Evolutionary conservation across 1,139 yeast genomes (phyloP).

Genomic region (Candida sanyaensis): DNA sequence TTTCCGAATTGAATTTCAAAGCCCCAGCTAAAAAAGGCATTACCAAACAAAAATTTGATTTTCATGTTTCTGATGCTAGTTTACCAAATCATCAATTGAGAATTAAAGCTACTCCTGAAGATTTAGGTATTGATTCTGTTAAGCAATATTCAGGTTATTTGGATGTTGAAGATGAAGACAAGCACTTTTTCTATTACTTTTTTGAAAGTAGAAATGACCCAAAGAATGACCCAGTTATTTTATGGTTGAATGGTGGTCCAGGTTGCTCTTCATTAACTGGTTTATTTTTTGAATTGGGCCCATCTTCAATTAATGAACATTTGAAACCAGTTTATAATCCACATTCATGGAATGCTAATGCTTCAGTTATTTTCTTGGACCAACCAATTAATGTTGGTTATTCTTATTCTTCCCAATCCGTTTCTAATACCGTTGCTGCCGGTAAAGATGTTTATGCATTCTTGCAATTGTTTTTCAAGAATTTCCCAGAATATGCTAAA

Average conservation of each 20-base stretch:
- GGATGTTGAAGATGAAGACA: constrained; percentile 80
- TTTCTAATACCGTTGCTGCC: constrained; percentile 81
- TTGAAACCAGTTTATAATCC: constrained; percentile 43
- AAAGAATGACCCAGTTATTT: constrained; percentile 42
- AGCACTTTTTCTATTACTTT: constrained; percentile 59
- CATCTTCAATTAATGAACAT: constrained; percentile 36
- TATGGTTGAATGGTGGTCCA: constrained; percentile 52
- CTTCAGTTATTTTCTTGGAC: constrained; percentile 47
- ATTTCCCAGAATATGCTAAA: constrained; percentile 79
- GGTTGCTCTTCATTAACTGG: constrained; percentile 49
- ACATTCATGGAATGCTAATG: constrained; percentile 45
- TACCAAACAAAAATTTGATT: constrained; percentile 53
- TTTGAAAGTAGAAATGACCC: constrained; percentile 51
- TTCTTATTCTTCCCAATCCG: constrained; percentile 68
- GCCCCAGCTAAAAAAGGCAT: constrained; percentile 46
- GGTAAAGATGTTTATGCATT: constrained; percentile 93
- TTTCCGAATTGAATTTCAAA: constrained; percentile 48
- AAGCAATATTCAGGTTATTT: constrained; percentile 87
- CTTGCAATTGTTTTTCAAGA: constrained; percentile 84
- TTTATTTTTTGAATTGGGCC: constrained; percentile 46
- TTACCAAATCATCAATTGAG: constrained; percentile 61
- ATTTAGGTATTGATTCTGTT: constrained; percentile 73
- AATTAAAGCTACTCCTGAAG: constrained; percentile 58
- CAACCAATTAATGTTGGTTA: constrained; percentile 66
- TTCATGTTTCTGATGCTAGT: constrained; percentile 46